A percentile compares a stretch with the other conserved stretches of the same genome.
Evolutionary conservation across 2,329 filamentous ascomycete genomes (phyloP).

Genomic region (Emydomyces testavorans): DNA sequence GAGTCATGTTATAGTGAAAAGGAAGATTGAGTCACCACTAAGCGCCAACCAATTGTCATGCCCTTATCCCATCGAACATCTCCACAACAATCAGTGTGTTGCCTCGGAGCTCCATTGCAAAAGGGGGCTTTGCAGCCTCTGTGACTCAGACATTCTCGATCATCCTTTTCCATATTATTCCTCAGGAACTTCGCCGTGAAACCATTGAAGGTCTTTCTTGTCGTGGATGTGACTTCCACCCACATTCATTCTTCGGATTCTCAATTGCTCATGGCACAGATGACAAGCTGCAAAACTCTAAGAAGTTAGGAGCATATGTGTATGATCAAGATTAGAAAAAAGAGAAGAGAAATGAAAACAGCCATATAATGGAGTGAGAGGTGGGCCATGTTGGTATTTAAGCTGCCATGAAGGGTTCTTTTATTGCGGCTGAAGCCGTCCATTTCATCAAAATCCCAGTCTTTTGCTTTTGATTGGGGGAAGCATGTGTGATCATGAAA

Average conservation of each 20-base stretch:
- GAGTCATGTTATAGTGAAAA: neutral
- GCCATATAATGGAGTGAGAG: neutral
- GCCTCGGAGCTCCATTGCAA: too few relatives aligned
- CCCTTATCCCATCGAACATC: neutral
- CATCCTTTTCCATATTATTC: too few relatives aligned
- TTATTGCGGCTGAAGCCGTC: constrained; percentile 3
- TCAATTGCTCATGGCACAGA: too few relatives aligned
- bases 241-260: too few relatives aligned
- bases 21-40: neutral
- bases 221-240: too few relatives aligned
- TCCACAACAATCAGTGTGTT: too few relatives aligned
- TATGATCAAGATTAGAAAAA: neutral
- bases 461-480: constrained; percentile 1
- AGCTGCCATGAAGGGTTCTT: neutral
- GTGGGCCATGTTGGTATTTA: constrained; percentile 1
- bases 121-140: too few relatives aligned
- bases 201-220: too few relatives aligned
- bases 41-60: neutral
- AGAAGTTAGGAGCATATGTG: neutral
- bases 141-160: too few relatives aligned
- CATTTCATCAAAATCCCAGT: constrained; percentile 5
- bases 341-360: neutral
- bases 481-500: neutral
- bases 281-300: too few relatives aligned
- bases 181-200: too few relatives aligned